phyloP scores from a whole-genome alignment of 2,329 filamentous ascomycete species.

The Calonectria leucothoes region DNA sequence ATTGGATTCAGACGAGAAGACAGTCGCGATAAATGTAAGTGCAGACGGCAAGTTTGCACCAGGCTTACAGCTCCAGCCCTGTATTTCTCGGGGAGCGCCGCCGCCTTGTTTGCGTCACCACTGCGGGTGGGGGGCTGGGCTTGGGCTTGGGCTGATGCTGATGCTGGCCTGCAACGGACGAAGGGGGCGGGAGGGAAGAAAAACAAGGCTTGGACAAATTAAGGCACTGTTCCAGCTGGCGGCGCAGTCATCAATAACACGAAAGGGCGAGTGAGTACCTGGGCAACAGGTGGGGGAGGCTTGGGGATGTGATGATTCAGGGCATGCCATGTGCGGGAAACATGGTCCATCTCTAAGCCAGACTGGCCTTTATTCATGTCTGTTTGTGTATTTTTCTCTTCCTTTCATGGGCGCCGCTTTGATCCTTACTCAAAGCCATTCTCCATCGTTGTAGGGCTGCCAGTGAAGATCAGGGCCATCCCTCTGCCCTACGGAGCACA shows the following conservation, averaged over 20 bases:
- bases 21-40: neutral
- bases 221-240: neutral
- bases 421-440: neutral
- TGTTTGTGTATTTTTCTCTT: neutral
- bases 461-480: neutral
- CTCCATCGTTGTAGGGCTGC: neutral
- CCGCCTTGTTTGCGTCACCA: conserved; percentile 1
- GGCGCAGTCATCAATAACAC: neutral
- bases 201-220: neutral
- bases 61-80: neutral
- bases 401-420: neutral
- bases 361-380: neutral
- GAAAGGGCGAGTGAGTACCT: neutral
- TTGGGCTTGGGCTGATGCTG: neutral
- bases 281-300: neutral
- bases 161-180: neutral
- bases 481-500: neutral
- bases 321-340: no score
- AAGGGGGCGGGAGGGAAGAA: neutral
- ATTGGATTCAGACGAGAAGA: neutral
- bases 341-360: neutral
- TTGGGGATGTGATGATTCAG: no score
- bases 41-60: neutral
- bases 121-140: neutral
- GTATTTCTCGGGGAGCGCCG: neutral